phyloP scores from a whole-genome alignment of 2,329 filamentous ascomycete genomes.

The Clonostachys rhizophaga region DNA sequence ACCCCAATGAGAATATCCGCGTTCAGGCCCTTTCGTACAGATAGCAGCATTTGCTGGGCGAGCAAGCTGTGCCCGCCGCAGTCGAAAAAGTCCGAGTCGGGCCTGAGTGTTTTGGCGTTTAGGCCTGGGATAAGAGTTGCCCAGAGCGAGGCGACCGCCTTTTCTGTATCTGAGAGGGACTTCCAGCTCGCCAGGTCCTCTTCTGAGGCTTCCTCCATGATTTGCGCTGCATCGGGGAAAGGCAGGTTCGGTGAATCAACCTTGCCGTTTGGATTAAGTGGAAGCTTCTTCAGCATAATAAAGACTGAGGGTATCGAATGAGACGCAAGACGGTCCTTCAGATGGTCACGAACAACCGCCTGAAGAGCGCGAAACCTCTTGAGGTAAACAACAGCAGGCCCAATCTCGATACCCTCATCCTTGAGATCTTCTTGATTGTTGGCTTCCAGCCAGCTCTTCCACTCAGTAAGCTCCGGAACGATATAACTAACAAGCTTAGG shows the following conservation, averaged over 20 bases:
- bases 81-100: conserved; percentile 24
- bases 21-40: conserved; percentile 24
- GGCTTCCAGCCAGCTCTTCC: conserved; percentile 61
- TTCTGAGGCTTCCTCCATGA: conserved; percentile 29
- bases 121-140: conserved; percentile 62
- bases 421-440: conserved; percentile 48
- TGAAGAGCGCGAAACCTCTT: conserved; percentile 42
- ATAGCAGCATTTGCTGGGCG: conserved; percentile 71
- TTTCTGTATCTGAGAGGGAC: conserved; percentile 21
- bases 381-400: conserved; percentile 31
- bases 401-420: conserved; percentile 44
- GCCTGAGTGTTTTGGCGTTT: conserved; percentile 58
- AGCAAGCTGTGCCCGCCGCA: conserved; percentile 40
- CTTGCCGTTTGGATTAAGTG: conserved; percentile 73
- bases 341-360: conserved; percentile 53
- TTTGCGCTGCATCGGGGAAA: conserved; percentile 71
- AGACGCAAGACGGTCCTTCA: conserved; percentile 53
- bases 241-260: conserved; percentile 74
- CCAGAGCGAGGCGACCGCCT: conserved; percentile 57
- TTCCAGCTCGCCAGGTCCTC: conserved; percentile 45
- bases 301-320: conserved; percentile 26
- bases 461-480: conserved; percentile 73
- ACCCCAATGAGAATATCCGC: conserved; percentile 21
- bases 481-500: conserved; percentile 84
- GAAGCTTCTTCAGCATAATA: conserved; percentile 45